A percentile compares a stretch with the other conserved stretches of the same genome.
These are phyloP conservation scores for Yamadazyma songkhlaensis DNA, from an alignment of 1,139 yeast species.

Conservation along the genomic window DNA sequence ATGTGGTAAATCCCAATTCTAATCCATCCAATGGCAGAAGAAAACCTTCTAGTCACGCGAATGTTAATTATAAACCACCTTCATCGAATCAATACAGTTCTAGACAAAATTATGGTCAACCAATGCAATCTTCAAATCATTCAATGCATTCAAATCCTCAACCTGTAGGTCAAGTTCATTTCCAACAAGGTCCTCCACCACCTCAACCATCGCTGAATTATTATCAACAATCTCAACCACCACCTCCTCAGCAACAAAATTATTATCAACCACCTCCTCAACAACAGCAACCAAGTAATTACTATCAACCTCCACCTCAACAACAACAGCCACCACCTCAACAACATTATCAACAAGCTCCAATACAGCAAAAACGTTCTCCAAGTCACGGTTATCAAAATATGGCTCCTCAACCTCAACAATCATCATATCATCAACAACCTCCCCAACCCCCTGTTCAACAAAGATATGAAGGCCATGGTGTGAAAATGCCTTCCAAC, in stretches of 20 bases:
- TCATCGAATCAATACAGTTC: conserved; percentile 2
- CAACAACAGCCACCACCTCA: conserved; percentile 14
- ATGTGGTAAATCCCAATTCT: conserved; percentile 20
- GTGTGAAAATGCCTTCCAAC: conserved; percentile 12
- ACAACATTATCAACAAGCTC: conserved; percentile 15
- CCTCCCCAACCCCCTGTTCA: conserved; percentile 10
- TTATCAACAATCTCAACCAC: conserved; percentile 9
- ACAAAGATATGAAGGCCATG: conserved; percentile 13
- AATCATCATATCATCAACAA: conserved; percentile 10
- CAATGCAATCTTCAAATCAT: conserved; percentile 1
- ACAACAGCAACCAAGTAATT: conserved; percentile 15
- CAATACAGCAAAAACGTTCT: conserved; percentile 15
- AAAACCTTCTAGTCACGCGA: conserved; percentile 6
- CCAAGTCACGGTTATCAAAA: conserved; percentile 12
- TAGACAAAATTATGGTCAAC: conserved; percentile 4
- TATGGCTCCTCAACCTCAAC: conserved; percentile 12
- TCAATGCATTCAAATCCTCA: conserved; percentile 2
- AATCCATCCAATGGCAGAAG: conserved; percentile 5
- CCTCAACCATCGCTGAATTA: neutral
- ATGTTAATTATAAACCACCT: conserved; percentile 13
- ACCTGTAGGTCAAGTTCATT: conserved; percentile 5
- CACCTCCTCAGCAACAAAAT: conserved; percentile 3
- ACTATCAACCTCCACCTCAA: conserved; percentile 11
- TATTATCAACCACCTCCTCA: conserved; percentile 12
- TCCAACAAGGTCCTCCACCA: conserved; percentile 4